Evolutionary conservation across 2,329 filamentous ascomycete genomes (phyloP).

Genomic region (Knoxdaviesia capensis): DNA sequence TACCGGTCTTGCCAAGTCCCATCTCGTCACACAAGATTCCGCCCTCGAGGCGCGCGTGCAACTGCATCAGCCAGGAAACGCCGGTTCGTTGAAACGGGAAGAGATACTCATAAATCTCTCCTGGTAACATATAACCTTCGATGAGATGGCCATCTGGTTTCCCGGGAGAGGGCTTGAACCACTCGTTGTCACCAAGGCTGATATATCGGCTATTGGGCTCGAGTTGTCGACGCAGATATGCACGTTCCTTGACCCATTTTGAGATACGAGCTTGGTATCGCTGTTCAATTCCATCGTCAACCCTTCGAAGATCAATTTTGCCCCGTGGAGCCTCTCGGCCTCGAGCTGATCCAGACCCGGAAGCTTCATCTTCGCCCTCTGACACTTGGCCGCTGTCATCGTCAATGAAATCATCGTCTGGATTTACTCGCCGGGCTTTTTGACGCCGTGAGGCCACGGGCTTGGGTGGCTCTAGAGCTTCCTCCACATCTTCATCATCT

Average conservation of each 20-base stretch:
- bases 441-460: not conserved
- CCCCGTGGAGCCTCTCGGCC: conserved; percentile 2
- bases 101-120: conserved; percentile 78
- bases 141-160: conserved; percentile 56
- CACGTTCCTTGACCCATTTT: conserved; percentile 39
- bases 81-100: conserved; percentile 97
- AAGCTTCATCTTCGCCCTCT: conserved; percentile 3
- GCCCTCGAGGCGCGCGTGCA: conserved; percentile 75
- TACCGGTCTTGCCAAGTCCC: conserved; percentile 80
- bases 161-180: conserved; percentile 72
- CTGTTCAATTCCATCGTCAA: conserved; percentile 79
- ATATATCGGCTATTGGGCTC: conserved; percentile 12
- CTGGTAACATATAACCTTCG: conserved; percentile 61
- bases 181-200: conserved; percentile 35
- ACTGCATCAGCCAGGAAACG: conserved; percentile 86
- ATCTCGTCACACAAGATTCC: conserved; percentile 96
- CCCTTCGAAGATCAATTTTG: conserved; percentile 27
- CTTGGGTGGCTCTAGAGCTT: conserved; percentile 8
- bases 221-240: conserved; percentile 4
- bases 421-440: conserved; percentile 1
- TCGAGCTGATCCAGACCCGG: conserved; percentile 2
- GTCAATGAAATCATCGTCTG: conserved; percentile 1
- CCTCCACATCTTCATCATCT: conserved; percentile 8
- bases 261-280: conserved; percentile 58
- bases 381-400: not conserved